Evolutionary conservation across 2,329 filamentous ascomycete species (phyloP), one percentile per base, ranked within the genome.

Genomic region (Dothideomycetes sp.): DNA sequence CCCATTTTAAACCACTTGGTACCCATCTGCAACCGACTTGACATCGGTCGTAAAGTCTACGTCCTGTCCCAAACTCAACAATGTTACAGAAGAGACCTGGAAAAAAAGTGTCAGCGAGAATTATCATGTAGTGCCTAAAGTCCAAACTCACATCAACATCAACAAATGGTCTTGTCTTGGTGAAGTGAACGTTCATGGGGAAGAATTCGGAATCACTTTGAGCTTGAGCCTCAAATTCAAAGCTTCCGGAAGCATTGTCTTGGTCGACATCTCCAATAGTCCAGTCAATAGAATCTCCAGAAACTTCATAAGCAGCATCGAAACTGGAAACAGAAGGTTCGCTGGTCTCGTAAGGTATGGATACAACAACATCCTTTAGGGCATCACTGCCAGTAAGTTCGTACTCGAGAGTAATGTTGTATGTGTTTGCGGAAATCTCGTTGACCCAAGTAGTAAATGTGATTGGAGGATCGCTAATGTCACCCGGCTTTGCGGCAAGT

Each of bases 401-500:
- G 59, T 96, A 98, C 63, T 96, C 91, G 24, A 96, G 77, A 2
- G 89, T 98, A 56, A 98, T 77, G 48, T 84, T 93, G 62, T 81
- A 93, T 53, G 81, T 87, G 57, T 79, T 77, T 34, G 81, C 77
- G 16, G 77, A 74, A 35, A 84, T 82, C 62, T 88, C 87, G 64
- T 94, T 95, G 45, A 94, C 85, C 91, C 91, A 98, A 29, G 95
- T 89, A 2, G 87, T 95, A 61, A 98, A 96, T 29, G 84, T 91
- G 54, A 98, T 91, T 5, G 91, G 91, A 29, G 93, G 79, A 40
- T 88, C 77, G 46, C 78, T 79, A 27, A 81, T 64, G 51, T 93
- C 85, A 49, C 93, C 87, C 2, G 75, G 72, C 63, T 85, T 87
- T 36, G 86, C 83, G 12, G 80, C 78, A 16, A 85, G 82, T 54